phyloP scores from a whole-genome alignment of 371 early-diverging fungal species.

The Basidiobolus meristosporus region DNA sequence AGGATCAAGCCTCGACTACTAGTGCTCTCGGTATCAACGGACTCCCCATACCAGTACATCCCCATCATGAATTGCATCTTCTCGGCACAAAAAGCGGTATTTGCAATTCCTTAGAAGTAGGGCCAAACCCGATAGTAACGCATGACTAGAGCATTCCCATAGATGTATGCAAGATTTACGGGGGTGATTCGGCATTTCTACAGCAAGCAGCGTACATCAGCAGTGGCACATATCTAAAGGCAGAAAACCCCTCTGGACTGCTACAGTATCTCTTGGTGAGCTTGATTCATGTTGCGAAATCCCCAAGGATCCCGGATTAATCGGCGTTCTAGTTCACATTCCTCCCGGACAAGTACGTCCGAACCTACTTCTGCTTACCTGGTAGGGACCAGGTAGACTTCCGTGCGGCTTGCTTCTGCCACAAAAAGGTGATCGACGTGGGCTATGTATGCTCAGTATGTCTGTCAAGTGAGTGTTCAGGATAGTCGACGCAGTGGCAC shows the following conservation, averaged over 20 bases:
- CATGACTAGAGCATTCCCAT: constrained; percentile 45
- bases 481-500: no score
- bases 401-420: constrained; percentile 92
- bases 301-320: no score
- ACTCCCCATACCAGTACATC: constrained; percentile 76
- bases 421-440: constrained; percentile 72
- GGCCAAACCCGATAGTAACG: not conserved
- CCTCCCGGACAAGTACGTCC: constrained; percentile 57
- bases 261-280: constrained; percentile 71
- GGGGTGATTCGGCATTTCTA: constrained; percentile 66
- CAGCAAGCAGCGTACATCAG: constrained; percentile 87
- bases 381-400: constrained; percentile 74
- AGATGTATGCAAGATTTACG: constrained; percentile 71
- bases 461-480: constrained; percentile 78
- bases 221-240: constrained; percentile 56
- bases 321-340: constrained; percentile 50
- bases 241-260: constrained; percentile 36
- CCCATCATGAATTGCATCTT: constrained; percentile 93
- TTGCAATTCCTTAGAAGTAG: constrained; percentile 2
- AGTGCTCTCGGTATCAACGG: constrained; percentile 67
- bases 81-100: constrained; percentile 76
- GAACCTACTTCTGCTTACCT: constrained; percentile 49
- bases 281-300: no score
- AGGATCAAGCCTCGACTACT: constrained; percentile 66
- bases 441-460: constrained; percentile 94